Conservation (phyloP, 345 rosid genomes). For the Sonneratia alba region DNA sequence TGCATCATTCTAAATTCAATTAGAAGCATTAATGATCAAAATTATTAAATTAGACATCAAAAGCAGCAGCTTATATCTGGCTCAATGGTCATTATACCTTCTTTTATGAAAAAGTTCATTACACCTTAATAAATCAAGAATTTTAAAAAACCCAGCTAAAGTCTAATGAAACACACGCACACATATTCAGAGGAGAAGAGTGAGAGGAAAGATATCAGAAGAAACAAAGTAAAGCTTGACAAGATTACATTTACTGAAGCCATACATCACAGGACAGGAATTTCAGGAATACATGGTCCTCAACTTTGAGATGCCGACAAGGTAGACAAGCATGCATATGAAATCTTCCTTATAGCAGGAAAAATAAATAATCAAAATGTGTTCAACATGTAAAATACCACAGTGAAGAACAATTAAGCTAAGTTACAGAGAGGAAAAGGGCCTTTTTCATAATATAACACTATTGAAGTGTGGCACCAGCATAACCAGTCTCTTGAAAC, state of each 20-base stretch:
- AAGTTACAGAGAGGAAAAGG: not conserved
- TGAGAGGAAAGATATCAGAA: not conserved
- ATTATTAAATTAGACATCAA: not conserved
- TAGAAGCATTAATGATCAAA: not conserved
- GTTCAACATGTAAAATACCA: not conserved
- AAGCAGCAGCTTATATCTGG: not conserved
- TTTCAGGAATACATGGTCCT: not conserved
- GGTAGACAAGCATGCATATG: not conserved
- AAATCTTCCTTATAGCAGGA: not conserved
- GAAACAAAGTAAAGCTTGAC: not conserved
- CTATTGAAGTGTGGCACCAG: not conserved
- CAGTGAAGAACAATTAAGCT: not conserved
- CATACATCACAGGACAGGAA: not conserved
- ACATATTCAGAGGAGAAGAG: too few species aligned
- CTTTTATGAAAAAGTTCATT: not conserved
- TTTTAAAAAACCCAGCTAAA: not conserved
- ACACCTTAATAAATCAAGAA: not conserved
- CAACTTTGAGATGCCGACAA: not conserved
- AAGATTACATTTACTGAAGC: not conserved
- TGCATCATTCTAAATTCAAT: not conserved
- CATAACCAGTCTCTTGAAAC: not conserved
- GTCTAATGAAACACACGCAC: not conserved
- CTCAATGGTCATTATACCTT: not conserved
- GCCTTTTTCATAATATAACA: not conserved
- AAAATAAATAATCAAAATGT: not conserved